A percentile compares a stretch with the other conserved stretches of the same genome.
These are phyloP conservation scores for Diutina siamensis DNA, from an alignment of 1,139 yeast genomes.

Conservation along the genomic window DNA sequence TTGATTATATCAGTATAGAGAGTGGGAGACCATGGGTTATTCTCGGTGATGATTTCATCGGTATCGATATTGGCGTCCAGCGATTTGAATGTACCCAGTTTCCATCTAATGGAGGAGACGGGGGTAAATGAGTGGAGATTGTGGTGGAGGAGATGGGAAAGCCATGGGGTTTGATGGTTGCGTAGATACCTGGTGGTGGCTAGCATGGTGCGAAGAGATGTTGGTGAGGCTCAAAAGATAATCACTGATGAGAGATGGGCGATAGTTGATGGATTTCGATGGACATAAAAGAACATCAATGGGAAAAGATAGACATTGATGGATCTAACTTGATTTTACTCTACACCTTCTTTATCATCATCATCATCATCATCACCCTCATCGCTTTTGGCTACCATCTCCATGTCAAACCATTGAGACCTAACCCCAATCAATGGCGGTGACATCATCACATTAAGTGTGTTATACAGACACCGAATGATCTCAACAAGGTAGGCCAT, in stretches of 20 bases:
- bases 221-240: no score
- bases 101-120: neutral
- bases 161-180: no score
- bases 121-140: neutral
- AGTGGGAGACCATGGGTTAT: conserved; percentile 41
- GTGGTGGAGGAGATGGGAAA: neutral
- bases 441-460: neutral
- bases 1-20: conserved; percentile 27
- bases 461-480: neutral
- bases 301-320: no score
- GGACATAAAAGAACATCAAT: no score
- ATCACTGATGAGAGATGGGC: no score
- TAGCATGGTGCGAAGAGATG: no score
- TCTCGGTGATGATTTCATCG: conserved; percentile 30
- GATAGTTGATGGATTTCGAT: no score
- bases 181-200: no score
- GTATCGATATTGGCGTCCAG: conserved; percentile 28
- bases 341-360: no score
- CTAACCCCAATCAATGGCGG: neutral
- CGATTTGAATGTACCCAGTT: conserved; percentile 16
- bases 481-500: neutral
- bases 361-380: no score
- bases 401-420: neutral
- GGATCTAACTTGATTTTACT: no score
- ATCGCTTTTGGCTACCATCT: neutral